A percentile compares a stretch with the other conserved stretches of the same genome.
Conservation (phyloP, 129 eudicot species). For the Helianthus annuus region DNA sequence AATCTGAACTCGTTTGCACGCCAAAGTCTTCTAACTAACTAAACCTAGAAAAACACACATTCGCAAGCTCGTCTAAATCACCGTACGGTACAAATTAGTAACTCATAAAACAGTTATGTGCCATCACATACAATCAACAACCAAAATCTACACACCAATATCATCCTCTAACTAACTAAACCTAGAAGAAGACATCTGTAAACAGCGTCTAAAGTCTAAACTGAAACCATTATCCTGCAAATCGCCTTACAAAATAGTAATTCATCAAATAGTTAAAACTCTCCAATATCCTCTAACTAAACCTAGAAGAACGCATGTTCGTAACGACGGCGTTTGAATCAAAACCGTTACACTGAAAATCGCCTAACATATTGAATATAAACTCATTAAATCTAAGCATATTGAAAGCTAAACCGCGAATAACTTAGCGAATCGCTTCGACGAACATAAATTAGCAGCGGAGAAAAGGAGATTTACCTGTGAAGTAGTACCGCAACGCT, state of each 20-base stretch:
- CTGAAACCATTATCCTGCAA: neutral
- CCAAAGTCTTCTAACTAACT: neutral
- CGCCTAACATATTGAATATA: too few relatives aligned
- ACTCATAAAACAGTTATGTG: neutral
- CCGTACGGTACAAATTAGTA: too few relatives aligned
- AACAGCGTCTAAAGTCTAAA: neutral
- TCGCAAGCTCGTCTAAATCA: neutral
- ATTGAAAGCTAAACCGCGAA: neutral
- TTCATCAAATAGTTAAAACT: too few relatives aligned
- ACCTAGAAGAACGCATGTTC: too few relatives aligned
- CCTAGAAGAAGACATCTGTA: neutral
- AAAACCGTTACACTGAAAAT: too few relatives aligned
- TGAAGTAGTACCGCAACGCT: neutral
- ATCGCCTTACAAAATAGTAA: neutral
- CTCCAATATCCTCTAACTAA: too few relatives aligned
- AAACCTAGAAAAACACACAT: neutral
- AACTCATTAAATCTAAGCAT: neutral
- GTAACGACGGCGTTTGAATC: too few relatives aligned
- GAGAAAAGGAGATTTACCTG: conserved; percentile 12
- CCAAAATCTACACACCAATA: neutral
- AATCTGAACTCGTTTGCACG: neutral
- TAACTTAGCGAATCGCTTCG: neutral
- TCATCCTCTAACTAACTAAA: neutral
- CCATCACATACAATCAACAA: neutral
- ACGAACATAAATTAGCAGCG: neutral